Conservation (phyloP, 106 monocot genomes). For the Acanthochlamys bracteata region DNA sequence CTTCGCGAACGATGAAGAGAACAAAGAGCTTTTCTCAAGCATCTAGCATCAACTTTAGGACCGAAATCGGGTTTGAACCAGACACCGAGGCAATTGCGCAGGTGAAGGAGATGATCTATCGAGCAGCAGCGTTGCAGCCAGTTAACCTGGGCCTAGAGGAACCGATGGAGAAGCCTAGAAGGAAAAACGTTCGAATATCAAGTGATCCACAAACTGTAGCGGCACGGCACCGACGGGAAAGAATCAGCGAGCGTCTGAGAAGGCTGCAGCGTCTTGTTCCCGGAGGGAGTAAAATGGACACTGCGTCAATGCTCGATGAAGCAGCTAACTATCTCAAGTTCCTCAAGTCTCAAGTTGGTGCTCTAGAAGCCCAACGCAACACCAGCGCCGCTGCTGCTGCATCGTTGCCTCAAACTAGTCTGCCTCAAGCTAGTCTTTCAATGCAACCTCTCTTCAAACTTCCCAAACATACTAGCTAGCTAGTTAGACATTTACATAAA, state of each 20-base stretch:
- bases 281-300: conserved; percentile 82
- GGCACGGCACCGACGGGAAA: conserved; percentile 68
- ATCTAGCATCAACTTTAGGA: conserved; percentile 17
- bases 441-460: conserved; percentile 17
- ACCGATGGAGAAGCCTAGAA: conserved; percentile 25
- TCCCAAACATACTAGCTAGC: conserved; percentile 27
- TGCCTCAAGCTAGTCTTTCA: conserved; percentile 4
- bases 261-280: conserved; percentile 62
- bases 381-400: background rate
- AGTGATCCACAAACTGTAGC: conserved; percentile 83
- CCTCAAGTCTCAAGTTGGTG: conserved; percentile 60
- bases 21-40: conserved; percentile 9
- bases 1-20: conserved; percentile 19
- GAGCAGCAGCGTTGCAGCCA: conserved; percentile 64
- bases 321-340: conserved; percentile 86
- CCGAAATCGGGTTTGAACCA: conserved; percentile 22
- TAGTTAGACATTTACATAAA: too few relatives aligned
- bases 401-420: background rate
- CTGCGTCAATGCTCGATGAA: conserved; percentile 88
- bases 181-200: conserved; percentile 81
- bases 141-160: conserved; percentile 31
- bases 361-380: conserved; percentile 32
- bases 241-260: conserved; percentile 61
- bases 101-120: conserved; percentile 82
- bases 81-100: conserved; percentile 58